Conservation (phyloP, 495 filamentous ascomycete genomes). For the Aspergillus sparsus region DNA sequence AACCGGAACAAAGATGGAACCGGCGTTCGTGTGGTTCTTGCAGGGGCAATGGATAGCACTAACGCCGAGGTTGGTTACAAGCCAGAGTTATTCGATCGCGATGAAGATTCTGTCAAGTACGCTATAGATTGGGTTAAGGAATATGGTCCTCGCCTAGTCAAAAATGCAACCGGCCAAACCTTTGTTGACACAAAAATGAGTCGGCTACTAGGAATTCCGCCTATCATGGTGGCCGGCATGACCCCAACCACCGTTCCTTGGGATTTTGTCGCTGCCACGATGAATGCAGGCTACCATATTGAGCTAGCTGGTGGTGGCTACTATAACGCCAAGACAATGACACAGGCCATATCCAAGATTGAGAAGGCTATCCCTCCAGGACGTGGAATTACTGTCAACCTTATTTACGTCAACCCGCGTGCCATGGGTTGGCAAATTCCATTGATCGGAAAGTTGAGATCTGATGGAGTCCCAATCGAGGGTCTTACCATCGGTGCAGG, state of each 20-base stretch:
- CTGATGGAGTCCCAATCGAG: conserved; percentile 89
- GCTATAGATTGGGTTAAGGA: conserved; percentile 99
- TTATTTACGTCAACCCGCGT: conserved; percentile 95
- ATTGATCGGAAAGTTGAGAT: conserved; percentile 76
- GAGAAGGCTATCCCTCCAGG: conserved; percentile 85
- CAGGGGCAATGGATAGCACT: conserved; percentile 85
- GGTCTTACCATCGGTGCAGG: conserved; percentile 93
- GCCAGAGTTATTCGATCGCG: conserved; percentile 93
- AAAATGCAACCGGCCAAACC: conserved; percentile 80
- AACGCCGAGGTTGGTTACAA: conserved; percentile 93
- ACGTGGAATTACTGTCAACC: conserved; percentile 87
- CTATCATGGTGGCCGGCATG: conserved; percentile 94
- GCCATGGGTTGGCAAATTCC: conserved; percentile 99
- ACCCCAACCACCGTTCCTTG: conserved; percentile 90
- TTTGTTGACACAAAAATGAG: conserved; percentile 99
- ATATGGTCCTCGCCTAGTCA: conserved; percentile 82
- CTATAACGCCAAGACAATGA: conserved; percentile 88
- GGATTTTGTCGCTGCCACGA: conserved; percentile 94
- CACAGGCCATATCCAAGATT: conserved; percentile 83
- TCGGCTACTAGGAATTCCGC: conserved; percentile 82
- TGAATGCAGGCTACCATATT: conserved; percentile 93
- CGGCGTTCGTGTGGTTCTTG: conserved; percentile 91
- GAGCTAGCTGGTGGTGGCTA: conserved; percentile 92
- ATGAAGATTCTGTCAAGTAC: conserved; percentile 90
- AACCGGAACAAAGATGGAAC: conserved; percentile 98